Percentiles rank a stretch among this genome's conserved stretches.
phyloP scores from a whole-genome alignment of 1,284 basidiomycete genomes.

The Termitomyces sp. region DNA sequence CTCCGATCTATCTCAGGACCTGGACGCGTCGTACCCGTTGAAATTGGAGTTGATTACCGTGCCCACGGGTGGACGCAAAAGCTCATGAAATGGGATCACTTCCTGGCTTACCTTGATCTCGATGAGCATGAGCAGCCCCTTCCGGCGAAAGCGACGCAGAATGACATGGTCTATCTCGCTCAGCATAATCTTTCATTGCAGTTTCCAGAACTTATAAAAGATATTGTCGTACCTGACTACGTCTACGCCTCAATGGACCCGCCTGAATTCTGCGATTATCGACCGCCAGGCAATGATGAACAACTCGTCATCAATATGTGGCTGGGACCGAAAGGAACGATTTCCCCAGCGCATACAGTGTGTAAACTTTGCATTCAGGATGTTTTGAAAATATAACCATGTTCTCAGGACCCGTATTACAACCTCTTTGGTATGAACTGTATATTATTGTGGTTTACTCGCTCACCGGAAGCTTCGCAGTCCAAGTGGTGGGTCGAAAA shows the following conservation, averaged over 20 bases:
- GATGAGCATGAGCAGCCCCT: slow-evolving; percentile 32
- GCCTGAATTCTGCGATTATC: slow-evolving; percentile 50
- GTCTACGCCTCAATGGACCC: slow-evolving; percentile 66
- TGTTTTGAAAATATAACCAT: not conserved
- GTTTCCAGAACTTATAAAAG: slow-evolving; percentile 72
- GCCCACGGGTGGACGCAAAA: slow-evolving; percentile 78
- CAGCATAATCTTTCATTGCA: slow-evolving; percentile 86
- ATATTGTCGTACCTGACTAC: slow-evolving; percentile 84
- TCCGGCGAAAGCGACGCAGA: slow-evolving; percentile 21
- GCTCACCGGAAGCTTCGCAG: slow-evolving; percentile 34
- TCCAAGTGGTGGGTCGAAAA: slow-evolving; percentile 85
- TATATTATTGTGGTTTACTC: slow-evolving; percentile 8
- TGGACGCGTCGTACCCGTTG: slow-evolving; percentile 85
- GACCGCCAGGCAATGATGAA: slow-evolving; percentile 64
- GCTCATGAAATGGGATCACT: slow-evolving; percentile 75
- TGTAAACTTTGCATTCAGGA: slow-evolving; percentile 25
- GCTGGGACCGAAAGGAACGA: slow-evolving; percentile 76
- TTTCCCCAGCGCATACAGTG: slow-evolving; percentile 91
- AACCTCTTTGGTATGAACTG: slow-evolving; percentile 74
- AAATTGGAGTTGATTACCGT: slow-evolving; percentile 84
- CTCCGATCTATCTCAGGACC: slow-evolving; percentile 64
- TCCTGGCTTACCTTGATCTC: slow-evolving; percentile 56
- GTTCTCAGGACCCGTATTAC: slow-evolving; percentile 80
- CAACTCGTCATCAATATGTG: slow-evolving; percentile 79
- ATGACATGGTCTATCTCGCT: slow-evolving; percentile 71